A percentile compares a stretch with the other conserved stretches of the same genome.
Conservation (phyloP, 331 rosid genomes). For the Acacia concinna region DNA sequence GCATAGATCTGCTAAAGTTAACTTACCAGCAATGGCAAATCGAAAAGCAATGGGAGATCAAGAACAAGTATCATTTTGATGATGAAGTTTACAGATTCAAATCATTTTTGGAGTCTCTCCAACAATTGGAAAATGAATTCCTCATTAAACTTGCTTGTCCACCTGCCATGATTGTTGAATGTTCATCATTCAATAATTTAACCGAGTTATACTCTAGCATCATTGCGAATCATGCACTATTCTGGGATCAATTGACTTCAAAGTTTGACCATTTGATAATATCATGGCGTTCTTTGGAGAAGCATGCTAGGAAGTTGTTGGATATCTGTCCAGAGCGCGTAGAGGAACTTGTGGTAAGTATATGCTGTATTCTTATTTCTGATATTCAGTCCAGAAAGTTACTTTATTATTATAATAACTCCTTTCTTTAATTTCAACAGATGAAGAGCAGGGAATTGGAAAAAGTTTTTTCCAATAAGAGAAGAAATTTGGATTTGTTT, state of each 20-base stretch:
- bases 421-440: slow-evolving; percentile 36
- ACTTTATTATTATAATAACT: background rate
- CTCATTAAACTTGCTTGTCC: slow-evolving; percentile 53
- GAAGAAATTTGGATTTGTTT: slow-evolving; percentile 38
- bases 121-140: slow-evolving; percentile 60
- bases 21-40: slow-evolving; percentile 61
- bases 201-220: slow-evolving; percentile 54
- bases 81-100: slow-evolving; percentile 29
- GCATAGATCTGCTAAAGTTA: slow-evolving; percentile 42
- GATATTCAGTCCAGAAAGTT: slow-evolving; percentile 19
- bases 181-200: slow-evolving; percentile 42
- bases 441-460: slow-evolving; percentile 50
- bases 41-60: slow-evolving; percentile 61
- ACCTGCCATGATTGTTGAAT: slow-evolving; percentile 4
- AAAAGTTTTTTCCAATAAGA: slow-evolving; percentile 8
- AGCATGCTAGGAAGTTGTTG: slow-evolving; percentile 50
- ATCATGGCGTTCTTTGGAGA: slow-evolving; percentile 65
- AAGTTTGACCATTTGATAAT: slow-evolving; percentile 52
- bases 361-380: slow-evolving; percentile 7
- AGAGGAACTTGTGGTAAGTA: slow-evolving; percentile 61
- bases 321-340: slow-evolving; percentile 59
- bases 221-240: slow-evolving; percentile 60
- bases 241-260: slow-evolving; percentile 54
- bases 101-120: slow-evolving; percentile 55
- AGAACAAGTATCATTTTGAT: slow-evolving; percentile 38